Evolutionary conservation across 2,329 filamentous ascomycete species (phyloP).

Genomic region (Pestalotiopsis sp.): DNA sequence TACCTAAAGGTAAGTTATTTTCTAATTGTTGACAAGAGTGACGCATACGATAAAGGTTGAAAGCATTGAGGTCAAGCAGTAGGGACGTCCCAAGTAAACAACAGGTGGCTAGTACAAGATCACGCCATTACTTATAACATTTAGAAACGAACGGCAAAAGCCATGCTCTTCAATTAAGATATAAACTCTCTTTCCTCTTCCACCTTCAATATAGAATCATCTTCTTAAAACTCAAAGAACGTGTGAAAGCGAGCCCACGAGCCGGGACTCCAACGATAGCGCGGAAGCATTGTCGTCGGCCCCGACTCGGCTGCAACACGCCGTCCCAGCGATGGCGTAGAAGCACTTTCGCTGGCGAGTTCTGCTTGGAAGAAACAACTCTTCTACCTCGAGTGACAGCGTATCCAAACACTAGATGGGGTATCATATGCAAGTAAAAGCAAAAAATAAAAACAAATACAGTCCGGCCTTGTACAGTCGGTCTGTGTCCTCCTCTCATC

Average conservation of each 20-base stretch:
- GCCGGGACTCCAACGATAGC: slow-evolving; percentile 47
- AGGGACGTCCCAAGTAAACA: neutral
- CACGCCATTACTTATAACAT: neutral
- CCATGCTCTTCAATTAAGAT: neutral
- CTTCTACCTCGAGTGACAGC: slow-evolving; percentile 45
- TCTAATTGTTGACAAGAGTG: neutral
- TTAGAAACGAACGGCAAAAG: neutral
- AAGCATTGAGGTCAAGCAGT: neutral
- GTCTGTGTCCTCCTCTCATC: neutral
- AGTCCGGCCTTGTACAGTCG: neutral
- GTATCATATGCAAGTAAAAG: slow-evolving; percentile 48
- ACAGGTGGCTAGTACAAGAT: neutral
- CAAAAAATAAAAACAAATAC: slow-evolving; percentile 19
- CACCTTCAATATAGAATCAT: neutral
- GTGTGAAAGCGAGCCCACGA: slow-evolving; percentile 38
- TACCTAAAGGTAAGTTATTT: neutral
- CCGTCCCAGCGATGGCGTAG: slow-evolving; percentile 51
- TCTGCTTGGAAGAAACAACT: slow-evolving; percentile 20
- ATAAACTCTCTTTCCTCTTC: neutral
- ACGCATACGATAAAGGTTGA: neutral
- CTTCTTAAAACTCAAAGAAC: slow-evolving; percentile 21
- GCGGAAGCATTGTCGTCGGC: slow-evolving; percentile 55
- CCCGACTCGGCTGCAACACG: slow-evolving; percentile 46
- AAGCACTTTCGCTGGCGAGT: slow-evolving; percentile 47
- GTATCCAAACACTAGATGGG: slow-evolving; percentile 56